Evolutionary conservation across 2,329 filamentous ascomycete genomes (phyloP).

Genomic region (Aureobasidium zeae): DNA sequence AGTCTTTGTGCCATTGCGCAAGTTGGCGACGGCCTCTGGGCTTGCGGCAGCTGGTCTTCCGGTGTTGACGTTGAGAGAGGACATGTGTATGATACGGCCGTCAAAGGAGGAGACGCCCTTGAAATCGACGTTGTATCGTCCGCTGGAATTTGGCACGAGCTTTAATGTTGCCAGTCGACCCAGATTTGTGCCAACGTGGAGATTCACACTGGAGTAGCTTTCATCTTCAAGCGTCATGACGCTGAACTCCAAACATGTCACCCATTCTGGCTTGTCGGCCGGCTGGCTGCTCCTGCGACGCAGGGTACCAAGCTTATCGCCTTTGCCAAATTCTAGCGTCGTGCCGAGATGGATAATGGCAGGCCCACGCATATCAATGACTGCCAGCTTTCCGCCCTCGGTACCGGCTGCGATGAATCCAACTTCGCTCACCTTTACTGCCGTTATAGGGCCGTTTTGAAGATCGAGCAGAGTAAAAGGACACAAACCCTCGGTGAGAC

Average conservation of each 20-base stretch:
- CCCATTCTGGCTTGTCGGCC: slow-evolving; percentile 54
- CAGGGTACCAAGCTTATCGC: slow-evolving; percentile 69
- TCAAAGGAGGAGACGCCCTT: slow-evolving; percentile 60
- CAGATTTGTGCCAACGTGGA: slow-evolving; percentile 79
- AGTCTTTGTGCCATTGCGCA: slow-evolving; percentile 65
- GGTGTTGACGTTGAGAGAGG: slow-evolving; percentile 67
- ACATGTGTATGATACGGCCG: slow-evolving; percentile 62
- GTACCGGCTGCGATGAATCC: slow-evolving; percentile 86
- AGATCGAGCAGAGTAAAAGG: slow-evolving; percentile 76
- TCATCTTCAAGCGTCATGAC: slow-evolving; percentile 91
- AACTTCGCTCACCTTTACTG: slow-evolving; percentile 76
- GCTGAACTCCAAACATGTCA: slow-evolving; percentile 77
- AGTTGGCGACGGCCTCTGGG: slow-evolving; percentile 61
- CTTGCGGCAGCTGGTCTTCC: slow-evolving; percentile 70
- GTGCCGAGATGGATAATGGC: slow-evolving; percentile 69
- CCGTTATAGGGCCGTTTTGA: slow-evolving; percentile 70
- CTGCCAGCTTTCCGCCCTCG: slow-evolving; percentile 66
- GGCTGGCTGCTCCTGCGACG: slow-evolving; percentile 44
- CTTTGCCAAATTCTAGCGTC: slow-evolving; percentile 62
- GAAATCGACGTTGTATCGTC: slow-evolving; percentile 62
- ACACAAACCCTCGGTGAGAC: slow-evolving; percentile 68
- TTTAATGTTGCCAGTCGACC: slow-evolving; percentile 87
- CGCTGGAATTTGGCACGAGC: slow-evolving; percentile 61
- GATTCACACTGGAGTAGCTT: slow-evolving; percentile 84
- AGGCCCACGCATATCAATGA: slow-evolving; percentile 84